Conservation (phyloP, 768 basidiomycete species). For the Lactifluus subvellereus region DNA sequence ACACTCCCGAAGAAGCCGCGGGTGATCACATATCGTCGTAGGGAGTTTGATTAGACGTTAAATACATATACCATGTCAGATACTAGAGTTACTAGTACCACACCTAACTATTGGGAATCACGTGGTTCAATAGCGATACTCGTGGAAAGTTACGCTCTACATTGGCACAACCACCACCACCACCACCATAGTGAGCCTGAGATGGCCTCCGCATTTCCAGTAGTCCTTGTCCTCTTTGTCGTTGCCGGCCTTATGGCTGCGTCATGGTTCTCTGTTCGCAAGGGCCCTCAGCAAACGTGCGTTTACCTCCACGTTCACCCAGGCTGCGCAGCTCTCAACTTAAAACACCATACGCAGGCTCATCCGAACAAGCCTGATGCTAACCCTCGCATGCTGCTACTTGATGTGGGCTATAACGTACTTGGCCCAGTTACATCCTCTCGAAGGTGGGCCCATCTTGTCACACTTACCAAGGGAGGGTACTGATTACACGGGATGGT, state of each 20-base stretch:
- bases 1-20: conserved; percentile 75
- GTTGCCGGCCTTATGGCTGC: conserved; percentile 58
- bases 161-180: background rate
- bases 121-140: background rate
- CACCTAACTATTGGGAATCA: background rate
- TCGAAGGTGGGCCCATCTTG: conserved; percentile 56
- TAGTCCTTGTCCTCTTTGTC: conserved; percentile 60
- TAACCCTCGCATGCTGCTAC: conserved; percentile 80
- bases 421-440: conserved; percentile 86
- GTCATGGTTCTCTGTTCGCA: conserved; percentile 67
- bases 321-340: background rate
- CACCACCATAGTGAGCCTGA: background rate
- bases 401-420: conserved; percentile 99
- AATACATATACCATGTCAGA: background rate
- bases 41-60: conserved; percentile 44
- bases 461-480: background rate
- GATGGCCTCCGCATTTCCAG: conserved; percentile 70
- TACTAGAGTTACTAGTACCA: background rate
- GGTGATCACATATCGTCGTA: conserved; percentile 59
- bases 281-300: conserved; percentile 87
- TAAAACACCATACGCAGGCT: conserved; percentile 43
- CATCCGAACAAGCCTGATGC: conserved; percentile 71
- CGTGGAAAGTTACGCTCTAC: too few relatives aligned
- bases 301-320: conserved; percentile 26
- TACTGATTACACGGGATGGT: background rate